Evolutionary conservation across 495 filamentous ascomycete species (phyloP).

Genomic region (Collariella sp.): DNA sequence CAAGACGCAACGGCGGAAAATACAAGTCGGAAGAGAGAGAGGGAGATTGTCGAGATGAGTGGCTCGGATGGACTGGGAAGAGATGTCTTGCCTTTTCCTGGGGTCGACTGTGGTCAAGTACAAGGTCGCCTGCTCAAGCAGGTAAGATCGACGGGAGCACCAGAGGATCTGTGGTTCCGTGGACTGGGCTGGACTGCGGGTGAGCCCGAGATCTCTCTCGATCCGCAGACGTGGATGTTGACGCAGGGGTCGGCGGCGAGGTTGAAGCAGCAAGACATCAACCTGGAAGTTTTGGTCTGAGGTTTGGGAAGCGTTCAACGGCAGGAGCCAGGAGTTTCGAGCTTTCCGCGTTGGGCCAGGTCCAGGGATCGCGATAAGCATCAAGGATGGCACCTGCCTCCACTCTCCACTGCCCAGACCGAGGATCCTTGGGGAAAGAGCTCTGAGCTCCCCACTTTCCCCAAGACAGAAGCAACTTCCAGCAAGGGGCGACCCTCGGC

Average conservation of each 20-base stretch:
- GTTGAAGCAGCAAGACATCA: background rate
- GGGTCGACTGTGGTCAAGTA: background rate
- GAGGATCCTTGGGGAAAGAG: background rate
- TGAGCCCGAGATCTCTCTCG: background rate
- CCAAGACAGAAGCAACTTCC: too few species aligned
- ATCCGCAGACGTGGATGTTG: background rate
- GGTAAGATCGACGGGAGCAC: slow-evolving; percentile 11
- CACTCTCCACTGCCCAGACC: background rate
- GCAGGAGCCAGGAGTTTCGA: background rate
- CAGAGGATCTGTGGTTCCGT: background rate
- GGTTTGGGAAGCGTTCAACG: background rate
- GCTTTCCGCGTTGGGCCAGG: background rate
- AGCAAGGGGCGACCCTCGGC: background rate
- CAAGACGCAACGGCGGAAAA: slow-evolving; percentile 16
- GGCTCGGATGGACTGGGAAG: background rate
- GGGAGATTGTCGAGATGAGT: background rate
- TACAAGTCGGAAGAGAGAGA: slow-evolving; percentile 7
- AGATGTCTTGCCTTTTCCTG: slow-evolving; percentile 6
- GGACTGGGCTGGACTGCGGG: slow-evolving; percentile 7
- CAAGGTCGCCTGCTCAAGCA: slow-evolving; percentile 3
- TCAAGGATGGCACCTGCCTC: background rate
- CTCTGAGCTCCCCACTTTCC: slow-evolving; percentile 5
- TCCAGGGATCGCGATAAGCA: background rate
- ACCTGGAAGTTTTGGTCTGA: background rate
- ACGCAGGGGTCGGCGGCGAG: background rate